phyloP scores from a whole-genome alignment of 768 basidiomycete genomes.

The Sistotremastrum niveocremeum region DNA sequence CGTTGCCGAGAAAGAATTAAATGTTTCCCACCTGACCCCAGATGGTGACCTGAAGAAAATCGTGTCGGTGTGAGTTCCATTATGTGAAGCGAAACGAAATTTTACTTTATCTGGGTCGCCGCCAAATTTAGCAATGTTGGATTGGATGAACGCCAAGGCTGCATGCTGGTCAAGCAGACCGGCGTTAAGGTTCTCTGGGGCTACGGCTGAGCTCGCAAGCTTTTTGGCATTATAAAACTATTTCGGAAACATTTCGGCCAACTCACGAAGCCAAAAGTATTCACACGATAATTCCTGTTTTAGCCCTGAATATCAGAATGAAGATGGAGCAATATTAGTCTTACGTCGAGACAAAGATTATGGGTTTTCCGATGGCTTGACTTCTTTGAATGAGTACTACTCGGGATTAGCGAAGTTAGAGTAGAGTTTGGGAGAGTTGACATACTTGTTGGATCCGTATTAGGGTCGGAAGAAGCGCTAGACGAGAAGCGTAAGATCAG shows the following conservation, averaged over 20 bases:
- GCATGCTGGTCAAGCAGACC: conserved; percentile 22
- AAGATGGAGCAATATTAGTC: not conserved
- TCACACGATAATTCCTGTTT: conserved; percentile 10
- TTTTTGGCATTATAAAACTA: not conserved
- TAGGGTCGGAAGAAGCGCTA: conserved; percentile 31
- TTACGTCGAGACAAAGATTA: conserved; percentile 8
- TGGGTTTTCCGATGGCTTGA: conserved; percentile 22
- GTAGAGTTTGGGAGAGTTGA: not conserved
- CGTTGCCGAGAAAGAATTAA: too few relatives aligned
- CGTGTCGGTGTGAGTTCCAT: not conserved
- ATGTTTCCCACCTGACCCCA: not conserved
- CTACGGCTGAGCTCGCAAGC: conserved; percentile 4
- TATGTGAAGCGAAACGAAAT: not conserved
- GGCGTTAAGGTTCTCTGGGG: conserved; percentile 12
- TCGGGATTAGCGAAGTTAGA: not conserved
- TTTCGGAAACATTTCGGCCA: not conserved
- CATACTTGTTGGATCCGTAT: conserved; percentile 35
- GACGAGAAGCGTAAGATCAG: conserved; percentile 1
- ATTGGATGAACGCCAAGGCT: conserved; percentile 23
- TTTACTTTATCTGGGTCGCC: conserved; percentile 18
- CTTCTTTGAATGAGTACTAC: conserved; percentile 38
- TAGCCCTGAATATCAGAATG: not conserved
- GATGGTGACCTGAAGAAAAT: not conserved
- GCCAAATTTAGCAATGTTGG: conserved; percentile 25
- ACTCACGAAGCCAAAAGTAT: conserved; percentile 8